Conservation (phyloP, 2,329 filamentous ascomycete genomes). For the Trichoderma atroviride region DNA sequence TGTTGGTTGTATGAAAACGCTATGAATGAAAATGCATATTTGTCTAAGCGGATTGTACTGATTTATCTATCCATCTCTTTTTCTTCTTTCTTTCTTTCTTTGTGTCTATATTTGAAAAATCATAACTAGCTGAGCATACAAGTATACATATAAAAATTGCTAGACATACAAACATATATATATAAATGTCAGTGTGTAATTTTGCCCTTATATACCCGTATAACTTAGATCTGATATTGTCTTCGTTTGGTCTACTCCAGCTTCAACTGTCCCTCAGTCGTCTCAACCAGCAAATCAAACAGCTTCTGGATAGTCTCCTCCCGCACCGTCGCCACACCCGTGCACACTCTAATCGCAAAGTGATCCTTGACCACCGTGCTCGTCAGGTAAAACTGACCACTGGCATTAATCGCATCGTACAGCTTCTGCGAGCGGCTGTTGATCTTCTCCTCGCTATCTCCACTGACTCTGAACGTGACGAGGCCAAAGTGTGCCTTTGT, state of each 20-base stretch:
- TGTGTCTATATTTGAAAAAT: not conserved
- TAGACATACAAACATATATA: no score
- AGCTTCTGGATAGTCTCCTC: slow-evolving; percentile 74
- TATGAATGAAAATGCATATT: not conserved
- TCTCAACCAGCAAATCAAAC: slow-evolving; percentile 72
- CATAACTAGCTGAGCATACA: not conserved
- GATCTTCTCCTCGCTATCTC: slow-evolving; percentile 51
- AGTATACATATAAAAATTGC: no score
- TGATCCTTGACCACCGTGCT: slow-evolving; percentile 71
- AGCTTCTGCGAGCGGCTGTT: slow-evolving; percentile 73
- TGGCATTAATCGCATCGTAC: slow-evolving; percentile 72
- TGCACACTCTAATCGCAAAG: slow-evolving; percentile 81
- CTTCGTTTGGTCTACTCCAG: not conserved
- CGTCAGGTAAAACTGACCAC: slow-evolving; percentile 81
- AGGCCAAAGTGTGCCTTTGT: slow-evolving; percentile 76
- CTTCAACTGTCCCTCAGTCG: slow-evolving; percentile 57
- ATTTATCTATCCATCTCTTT: not conserved
- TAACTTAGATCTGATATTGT: not conserved
- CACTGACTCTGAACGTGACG: slow-evolving; percentile 69
- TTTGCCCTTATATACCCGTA: not conserved
- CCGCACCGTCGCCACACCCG: slow-evolving; percentile 65
- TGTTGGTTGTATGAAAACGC: not conserved
- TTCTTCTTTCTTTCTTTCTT: not conserved
- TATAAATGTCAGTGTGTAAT: not conserved
- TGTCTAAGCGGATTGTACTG: not conserved